Evolutionary conservation across 2,329 filamentous ascomycete species (phyloP).

Genomic region (Amylocarpus encephaloides): DNA sequence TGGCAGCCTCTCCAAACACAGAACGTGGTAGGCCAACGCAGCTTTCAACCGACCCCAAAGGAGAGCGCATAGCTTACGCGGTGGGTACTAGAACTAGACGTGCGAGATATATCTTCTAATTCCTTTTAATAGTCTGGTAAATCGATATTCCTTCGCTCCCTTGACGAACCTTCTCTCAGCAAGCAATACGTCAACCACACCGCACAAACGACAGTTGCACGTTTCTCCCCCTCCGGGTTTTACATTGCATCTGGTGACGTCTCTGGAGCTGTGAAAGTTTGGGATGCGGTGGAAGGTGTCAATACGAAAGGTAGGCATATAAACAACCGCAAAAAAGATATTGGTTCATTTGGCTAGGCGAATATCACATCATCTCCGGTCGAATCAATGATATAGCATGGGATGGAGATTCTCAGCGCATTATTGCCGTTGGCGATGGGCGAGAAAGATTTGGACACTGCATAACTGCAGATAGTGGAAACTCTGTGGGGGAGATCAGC

Average conservation of each 20-base stretch:
- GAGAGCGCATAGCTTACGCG: constrained; percentile 87
- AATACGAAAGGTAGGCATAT: constrained; percentile 57
- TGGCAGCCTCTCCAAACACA: constrained; percentile 79
- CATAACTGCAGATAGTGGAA: constrained; percentile 92
- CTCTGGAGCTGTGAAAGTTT: constrained; percentile 78
- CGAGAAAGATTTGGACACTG: constrained; percentile 91
- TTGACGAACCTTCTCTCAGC: constrained; percentile 77
- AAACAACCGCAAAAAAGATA: background rate
- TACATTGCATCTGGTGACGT: constrained; percentile 91
- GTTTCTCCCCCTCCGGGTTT: constrained; percentile 90
- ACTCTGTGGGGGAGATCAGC: constrained; percentile 88
- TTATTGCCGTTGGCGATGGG: constrained; percentile 93
- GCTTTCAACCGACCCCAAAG: constrained; percentile 81
- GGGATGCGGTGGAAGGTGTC: constrained; percentile 80
- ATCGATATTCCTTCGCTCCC: constrained; percentile 91
- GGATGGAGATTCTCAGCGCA: constrained; percentile 93
- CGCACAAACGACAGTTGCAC: constrained; percentile 79
- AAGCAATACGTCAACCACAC: constrained; percentile 94
- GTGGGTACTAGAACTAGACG: constrained; percentile 46
- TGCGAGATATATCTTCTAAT: constrained; percentile 8
- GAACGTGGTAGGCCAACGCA: constrained; percentile 81
- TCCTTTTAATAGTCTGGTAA: constrained; percentile 66
- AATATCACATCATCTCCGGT: constrained; percentile 90
- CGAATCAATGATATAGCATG: constrained; percentile 95
- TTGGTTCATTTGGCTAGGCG: constrained; percentile 41